Evolutionary conservation across 148 eudicot genomes (phyloP), one percentile per base, ranked within the genome.

Genomic region (Nepenthes gracilis): DNA sequence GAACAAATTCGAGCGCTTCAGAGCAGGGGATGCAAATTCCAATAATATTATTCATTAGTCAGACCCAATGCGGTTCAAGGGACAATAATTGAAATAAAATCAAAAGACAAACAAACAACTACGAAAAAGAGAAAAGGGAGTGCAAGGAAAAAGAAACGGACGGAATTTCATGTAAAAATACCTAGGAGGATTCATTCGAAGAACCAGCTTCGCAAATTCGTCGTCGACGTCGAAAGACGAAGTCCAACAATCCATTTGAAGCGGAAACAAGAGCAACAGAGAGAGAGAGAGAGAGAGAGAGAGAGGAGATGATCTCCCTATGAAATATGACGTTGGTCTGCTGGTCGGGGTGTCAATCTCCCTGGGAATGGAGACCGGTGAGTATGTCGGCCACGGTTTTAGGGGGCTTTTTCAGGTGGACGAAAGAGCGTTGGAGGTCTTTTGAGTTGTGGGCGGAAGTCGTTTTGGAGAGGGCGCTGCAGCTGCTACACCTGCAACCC

Each of bases 161-260:
- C 8, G 45, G 8, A 40, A 4, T 40, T 40, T 40, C 6, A 40
- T 3, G 45, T 2, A 3, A 47, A 15, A 57, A 57, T 33, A 83
- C 94, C 87, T 83, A 23, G 96, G 92, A 37, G 97, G 97, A 70
- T 90, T 83, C 85, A 90, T 83, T 40, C 95, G 87, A 54, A 79
- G 50, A n/a, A 87, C 84, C 52, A 90, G 85, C 67, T 90, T 90
- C 72, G 83, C 82, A 57, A 85, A 87, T 78, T 90, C 97, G 33
- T 90, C 88, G 61, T 83, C 89, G 47, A 78, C 76, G 64, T 68
- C 65, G 50, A 82, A 56, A 32, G 97, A 80, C 57, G 85, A 57
- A 38, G 77, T 57, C 87, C 85, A 81, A 64, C 66, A 72, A 64
- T 88, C 89, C 96, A 88, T 88, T 59, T 40, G 6, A 3, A 3